phyloP scores from a whole-genome alignment of 139 green algal species.

The Micractinium conductrix region DNA sequence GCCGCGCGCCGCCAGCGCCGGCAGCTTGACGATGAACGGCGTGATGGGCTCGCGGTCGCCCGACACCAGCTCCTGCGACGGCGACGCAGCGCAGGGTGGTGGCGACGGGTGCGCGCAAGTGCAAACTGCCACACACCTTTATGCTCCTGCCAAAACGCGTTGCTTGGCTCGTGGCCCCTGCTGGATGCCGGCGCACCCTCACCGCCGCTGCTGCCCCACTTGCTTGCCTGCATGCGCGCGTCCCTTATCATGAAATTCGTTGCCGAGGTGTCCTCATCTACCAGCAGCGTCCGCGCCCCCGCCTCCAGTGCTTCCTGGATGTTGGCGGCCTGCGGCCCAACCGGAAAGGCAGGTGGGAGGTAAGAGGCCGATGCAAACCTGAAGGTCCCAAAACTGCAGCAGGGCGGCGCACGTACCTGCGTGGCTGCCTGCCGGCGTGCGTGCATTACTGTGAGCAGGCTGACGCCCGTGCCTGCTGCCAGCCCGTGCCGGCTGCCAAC shows the following conservation, averaged over 20 bases:
- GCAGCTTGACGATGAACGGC: conserved; percentile 63
- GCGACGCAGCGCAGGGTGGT: too few species aligned
- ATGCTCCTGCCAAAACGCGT: too few species aligned
- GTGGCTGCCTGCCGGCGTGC: too few species aligned
- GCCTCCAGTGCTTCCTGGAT: conserved; percentile 72
- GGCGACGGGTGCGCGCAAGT: not conserved
- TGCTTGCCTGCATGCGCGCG: conserved; percentile 65
- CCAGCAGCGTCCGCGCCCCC: conserved; percentile 53
- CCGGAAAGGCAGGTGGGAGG: not conserved
- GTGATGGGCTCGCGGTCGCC: conserved; percentile 75
- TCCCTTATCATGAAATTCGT: conserved; percentile 84
- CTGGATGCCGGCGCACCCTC: too few species aligned
- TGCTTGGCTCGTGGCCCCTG: too few species aligned
- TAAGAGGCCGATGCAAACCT: not conserved
- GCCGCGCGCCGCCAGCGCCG: conserved; percentile 24
- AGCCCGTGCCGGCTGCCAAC: too few species aligned
- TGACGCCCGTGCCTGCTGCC: too few species aligned
- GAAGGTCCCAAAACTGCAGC: too few species aligned
- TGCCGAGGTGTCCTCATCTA: conserved; percentile 80
- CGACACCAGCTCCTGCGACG: conserved; percentile 61
- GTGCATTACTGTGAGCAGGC: too few species aligned
- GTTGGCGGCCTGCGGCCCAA: conserved; percentile 49
- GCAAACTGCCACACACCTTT: too few species aligned
- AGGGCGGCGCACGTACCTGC: too few species aligned
- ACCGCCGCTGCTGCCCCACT: not conserved